Conservation (phyloP, 1,284 basidiomycete genomes). For the Ustilago curta region DNA sequence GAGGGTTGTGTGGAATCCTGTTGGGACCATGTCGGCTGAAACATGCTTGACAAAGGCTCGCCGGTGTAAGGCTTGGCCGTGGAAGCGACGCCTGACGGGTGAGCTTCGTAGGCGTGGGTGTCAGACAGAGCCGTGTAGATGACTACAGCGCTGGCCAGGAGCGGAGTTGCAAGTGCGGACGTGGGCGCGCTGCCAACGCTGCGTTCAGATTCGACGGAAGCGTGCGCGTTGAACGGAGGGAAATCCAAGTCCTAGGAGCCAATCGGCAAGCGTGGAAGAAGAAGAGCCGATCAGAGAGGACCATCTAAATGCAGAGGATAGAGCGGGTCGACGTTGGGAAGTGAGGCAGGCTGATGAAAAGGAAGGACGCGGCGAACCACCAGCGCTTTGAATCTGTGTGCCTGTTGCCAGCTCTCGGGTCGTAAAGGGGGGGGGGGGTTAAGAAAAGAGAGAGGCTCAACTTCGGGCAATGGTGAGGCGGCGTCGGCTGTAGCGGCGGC, state of each 20-base stretch:
- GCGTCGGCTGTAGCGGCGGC: constrained; percentile 6
- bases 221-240: neutral
- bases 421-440: neutral
- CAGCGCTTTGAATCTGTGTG: neutral
- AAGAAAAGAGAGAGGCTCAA: neutral
- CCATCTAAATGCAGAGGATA: constrained; percentile 26
- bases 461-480: constrained; percentile 1
- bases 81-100: neutral
- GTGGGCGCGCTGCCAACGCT: neutral
- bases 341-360: neutral
- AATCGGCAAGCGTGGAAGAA: constrained; percentile 1
- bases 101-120: neutral
- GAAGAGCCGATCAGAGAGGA: constrained; percentile 2
- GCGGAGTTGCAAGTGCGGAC: too few relatives aligned
- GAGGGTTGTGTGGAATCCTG: constrained; percentile 21
- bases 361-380: neutral
- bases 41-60: constrained; percentile 26
- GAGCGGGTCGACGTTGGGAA: constrained; percentile 4
- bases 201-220: constrained; percentile 1
- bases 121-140: neutral
- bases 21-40: constrained; percentile 49
- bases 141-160: too few relatives aligned
- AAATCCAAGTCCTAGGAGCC: constrained; percentile 5
- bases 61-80: neutral
- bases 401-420: neutral